These are phyloP conservation scores for Diplodia seriata DNA, from an alignment of 2,329 filamentous ascomycete genomes.

Conservation along the genomic window DNA sequence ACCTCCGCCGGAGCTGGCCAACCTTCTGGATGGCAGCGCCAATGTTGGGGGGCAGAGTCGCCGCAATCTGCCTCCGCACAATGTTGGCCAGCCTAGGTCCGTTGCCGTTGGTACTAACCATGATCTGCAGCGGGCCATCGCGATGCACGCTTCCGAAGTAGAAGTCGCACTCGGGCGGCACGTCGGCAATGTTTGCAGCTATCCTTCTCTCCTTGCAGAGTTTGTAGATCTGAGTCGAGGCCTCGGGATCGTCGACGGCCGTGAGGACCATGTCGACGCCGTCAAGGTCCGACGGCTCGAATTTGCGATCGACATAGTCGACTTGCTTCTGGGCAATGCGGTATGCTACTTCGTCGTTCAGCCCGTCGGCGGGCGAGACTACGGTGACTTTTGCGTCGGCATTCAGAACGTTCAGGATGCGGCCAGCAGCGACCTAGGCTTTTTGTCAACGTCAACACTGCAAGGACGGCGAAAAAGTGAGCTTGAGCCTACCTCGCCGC, in stretches of 20 bases:
- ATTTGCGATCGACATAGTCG: constrained; percentile 79
- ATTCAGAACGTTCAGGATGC: constrained; percentile 92
- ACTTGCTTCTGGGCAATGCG: constrained; percentile 79
- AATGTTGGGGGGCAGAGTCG: constrained; percentile 75
- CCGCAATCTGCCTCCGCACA: constrained; percentile 82
- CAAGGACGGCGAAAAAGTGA: constrained; percentile 12
- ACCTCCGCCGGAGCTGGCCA: constrained; percentile 77
- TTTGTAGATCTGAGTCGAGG: constrained; percentile 91
- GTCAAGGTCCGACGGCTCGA: constrained; percentile 86
- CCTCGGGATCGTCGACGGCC: constrained; percentile 89
- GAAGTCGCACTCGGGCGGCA: constrained; percentile 96
- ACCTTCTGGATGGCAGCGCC: constrained; percentile 87
- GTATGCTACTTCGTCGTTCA: constrained; percentile 87
- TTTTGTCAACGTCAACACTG: constrained; percentile 45
- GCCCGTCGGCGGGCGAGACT: constrained; percentile 77
- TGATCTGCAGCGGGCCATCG: constrained; percentile 93
- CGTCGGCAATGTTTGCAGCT: constrained; percentile 94
- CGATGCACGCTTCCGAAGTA: constrained; percentile 97
- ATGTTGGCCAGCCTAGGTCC: constrained; percentile 89
- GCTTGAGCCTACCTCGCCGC: constrained; percentile 76
- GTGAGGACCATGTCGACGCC: constrained; percentile 85
- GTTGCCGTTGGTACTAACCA: constrained; percentile 98
- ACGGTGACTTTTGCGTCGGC: constrained; percentile 91
- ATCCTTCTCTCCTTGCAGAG: constrained; percentile 85
- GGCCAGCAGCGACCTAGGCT: constrained; percentile 86